Evolutionary conservation across 306 rosid genomes (phyloP).

Genomic region (Sicyos edulis): DNA sequence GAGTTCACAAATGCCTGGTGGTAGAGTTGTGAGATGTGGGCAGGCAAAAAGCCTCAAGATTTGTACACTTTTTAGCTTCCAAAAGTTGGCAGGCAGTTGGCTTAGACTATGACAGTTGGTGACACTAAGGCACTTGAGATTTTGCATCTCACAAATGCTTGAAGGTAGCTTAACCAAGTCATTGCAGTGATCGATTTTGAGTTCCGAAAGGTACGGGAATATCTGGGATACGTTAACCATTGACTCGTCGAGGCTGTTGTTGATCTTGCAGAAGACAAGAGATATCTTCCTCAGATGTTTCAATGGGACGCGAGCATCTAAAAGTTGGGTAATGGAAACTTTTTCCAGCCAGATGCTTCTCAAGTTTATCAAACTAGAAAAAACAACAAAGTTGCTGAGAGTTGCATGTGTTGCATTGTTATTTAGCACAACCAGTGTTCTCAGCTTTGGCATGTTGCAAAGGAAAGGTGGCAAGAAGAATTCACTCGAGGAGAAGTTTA

Average conservation of each 20-base stretch:
- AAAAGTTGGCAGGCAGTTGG: slow-evolving; percentile 53
- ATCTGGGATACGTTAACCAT: slow-evolving; percentile 28
- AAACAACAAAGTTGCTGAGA: slow-evolving; percentile 44
- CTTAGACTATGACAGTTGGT: slow-evolving; percentile 67
- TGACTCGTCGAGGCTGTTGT: slow-evolving; percentile 37
- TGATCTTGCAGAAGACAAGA: slow-evolving; percentile 54
- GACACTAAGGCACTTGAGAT: slow-evolving; percentile 53
- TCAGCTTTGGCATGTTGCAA: slow-evolving; percentile 67
- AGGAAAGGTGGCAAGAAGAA: slow-evolving; percentile 71
- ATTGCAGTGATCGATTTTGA: slow-evolving; percentile 76
- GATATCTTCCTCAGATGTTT: slow-evolving; percentile 44
- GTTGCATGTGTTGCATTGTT: slow-evolving; percentile 46
- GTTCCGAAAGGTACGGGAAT: slow-evolving; percentile 58
- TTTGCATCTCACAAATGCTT: slow-evolving; percentile 47
- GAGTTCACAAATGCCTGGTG: slow-evolving; percentile 46
- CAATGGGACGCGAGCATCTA: slow-evolving; percentile 25
- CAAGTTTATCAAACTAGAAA: slow-evolving; percentile 37
- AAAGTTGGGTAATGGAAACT: slow-evolving; percentile 46
- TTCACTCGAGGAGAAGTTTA: slow-evolving; percentile 59
- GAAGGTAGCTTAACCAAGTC: slow-evolving; percentile 52
- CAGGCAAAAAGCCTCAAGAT: slow-evolving; percentile 73
- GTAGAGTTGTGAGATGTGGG: slow-evolving; percentile 50
- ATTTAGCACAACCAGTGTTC: slow-evolving; percentile 60
- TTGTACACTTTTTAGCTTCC: slow-evolving; percentile 29
- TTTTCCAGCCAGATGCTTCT: slow-evolving; percentile 91